These are phyloP conservation scores for Vinca minor DNA, from an alignment of 257 asterid genomes.

Conservation along the genomic window DNA sequence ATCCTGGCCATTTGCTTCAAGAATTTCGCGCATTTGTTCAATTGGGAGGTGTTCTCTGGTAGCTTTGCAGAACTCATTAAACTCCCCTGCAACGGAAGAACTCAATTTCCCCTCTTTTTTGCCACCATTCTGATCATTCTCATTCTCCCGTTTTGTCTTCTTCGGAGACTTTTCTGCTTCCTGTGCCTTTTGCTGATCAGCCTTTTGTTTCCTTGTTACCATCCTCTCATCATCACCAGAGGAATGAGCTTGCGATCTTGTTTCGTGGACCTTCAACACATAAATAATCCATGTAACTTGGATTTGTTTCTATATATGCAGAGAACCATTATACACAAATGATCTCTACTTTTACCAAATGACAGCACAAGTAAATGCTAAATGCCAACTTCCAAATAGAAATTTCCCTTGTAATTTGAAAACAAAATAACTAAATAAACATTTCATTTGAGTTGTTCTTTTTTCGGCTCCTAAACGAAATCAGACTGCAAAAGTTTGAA, in stretches of 20 bases:
- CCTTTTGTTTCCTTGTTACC: conserved; percentile 71
- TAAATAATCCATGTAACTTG: background rate
- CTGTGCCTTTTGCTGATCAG: conserved; percentile 32
- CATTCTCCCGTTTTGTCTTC: conserved; percentile 40
- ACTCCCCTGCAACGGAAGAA: conserved; percentile 39
- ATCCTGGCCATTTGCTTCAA: conserved; percentile 58
- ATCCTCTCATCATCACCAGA: conserved; percentile 47
- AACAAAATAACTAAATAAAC: too few relatives aligned
- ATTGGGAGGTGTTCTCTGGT: conserved; percentile 56
- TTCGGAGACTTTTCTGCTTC: conserved; percentile 44
- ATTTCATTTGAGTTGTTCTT: too few relatives aligned
- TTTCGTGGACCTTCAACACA: conserved; percentile 43
- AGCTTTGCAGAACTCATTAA: conserved; percentile 52
- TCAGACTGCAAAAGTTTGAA: too few relatives aligned
- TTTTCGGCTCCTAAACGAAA: too few relatives aligned
- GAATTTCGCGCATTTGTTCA: conserved; percentile 67
- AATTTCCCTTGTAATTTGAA: too few relatives aligned
- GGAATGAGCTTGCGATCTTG: conserved; percentile 37
- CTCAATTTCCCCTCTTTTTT: conserved; percentile 26
- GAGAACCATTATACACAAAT: too few relatives aligned
- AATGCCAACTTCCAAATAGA: too few relatives aligned
- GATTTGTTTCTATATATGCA: background rate
- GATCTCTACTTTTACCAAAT: too few relatives aligned
- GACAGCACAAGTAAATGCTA: too few relatives aligned
- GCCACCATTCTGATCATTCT: conserved; percentile 17